phyloP scores from a whole-genome alignment of 495 filamentous ascomycete species.

The Daldinia grandis region DNA sequence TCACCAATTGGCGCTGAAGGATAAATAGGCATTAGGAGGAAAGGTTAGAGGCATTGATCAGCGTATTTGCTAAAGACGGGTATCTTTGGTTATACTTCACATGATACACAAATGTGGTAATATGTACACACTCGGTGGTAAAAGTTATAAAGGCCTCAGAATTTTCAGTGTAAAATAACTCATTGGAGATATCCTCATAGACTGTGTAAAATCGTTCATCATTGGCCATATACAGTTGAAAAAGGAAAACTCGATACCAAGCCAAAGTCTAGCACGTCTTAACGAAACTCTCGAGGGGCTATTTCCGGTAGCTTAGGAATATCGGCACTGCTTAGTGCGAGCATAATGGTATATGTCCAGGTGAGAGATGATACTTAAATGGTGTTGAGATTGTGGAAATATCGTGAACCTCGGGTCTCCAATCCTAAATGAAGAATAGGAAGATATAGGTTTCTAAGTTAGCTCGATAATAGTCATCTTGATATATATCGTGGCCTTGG shows the following conservation, averaged over 20 bases:
- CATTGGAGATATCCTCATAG: constrained; percentile 47
- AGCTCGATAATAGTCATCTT: not conserved
- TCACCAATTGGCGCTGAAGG: constrained; percentile 6
- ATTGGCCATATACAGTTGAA: constrained; percentile 34
- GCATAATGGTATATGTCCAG: not conserved
- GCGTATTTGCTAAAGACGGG: constrained; percentile 4
- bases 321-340: constrained; percentile 8
- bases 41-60: not conserved
- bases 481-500: not conserved
- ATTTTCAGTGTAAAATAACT: constrained; percentile 48
- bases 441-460: not conserved
- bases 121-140: not conserved
- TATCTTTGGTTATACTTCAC: not conserved
- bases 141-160: constrained; percentile 44
- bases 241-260: not conserved
- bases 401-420: not conserved
- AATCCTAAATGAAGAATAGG: not conserved
- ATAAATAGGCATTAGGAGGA: not conserved
- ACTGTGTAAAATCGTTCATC: constrained; percentile 46
- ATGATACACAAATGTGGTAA: constrained; percentile 1
- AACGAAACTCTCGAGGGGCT: not conserved
- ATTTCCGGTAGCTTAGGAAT: not conserved
- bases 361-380: not conserved
- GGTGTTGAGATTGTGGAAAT: not conserved
- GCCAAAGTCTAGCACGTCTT: not conserved